Base-by-base conservation (phyloP, 2,329 filamentous ascomycete species). In the Torrubiella hemipterigena region DNA sequence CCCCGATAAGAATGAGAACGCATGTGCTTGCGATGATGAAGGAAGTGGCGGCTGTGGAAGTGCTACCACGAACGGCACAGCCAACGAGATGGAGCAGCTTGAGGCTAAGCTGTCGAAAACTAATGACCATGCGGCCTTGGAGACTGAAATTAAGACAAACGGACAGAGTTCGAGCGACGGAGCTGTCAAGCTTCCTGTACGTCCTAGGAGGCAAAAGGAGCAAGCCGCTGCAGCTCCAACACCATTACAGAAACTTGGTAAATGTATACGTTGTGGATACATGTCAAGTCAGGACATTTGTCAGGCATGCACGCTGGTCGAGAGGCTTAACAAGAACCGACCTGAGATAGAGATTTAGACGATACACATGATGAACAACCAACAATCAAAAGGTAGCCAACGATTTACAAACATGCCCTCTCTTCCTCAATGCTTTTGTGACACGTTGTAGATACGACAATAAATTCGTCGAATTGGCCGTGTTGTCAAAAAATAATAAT, bases 251-350 rank as follows among this genome's bases (percentile, higher is more conserved):
- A 77, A 77, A 11, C 69, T 95, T 43, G 84, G 89, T 2, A 78
- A 77, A 40, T 98, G 91, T 49, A 73, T 79, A 47, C 78, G 74
- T 31, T 98, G 91, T 45, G 91, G 91, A 11, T 98, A 96, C 52
- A 81, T 98, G 55, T 94, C 91, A 3, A 95, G 87, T 45, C 91
- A 98, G 55, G 72, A 74, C 18, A 73, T 95, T 23, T 98, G 91
- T 58, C 93, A 98, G 56, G 91, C 91, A 1, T 98, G 91, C 52
- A 80, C 77, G 38, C 62, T 98, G 27, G 69, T 98, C 3, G 87
- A 96, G 45, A 84, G 81, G 0, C 55, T 98, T 29, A 98, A 98
- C 51, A 95, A 91, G 57, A 78, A 77, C 42, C 61, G 73, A 37
- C 59, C 70, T 35, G 63, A 73, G 43, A 71, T 77, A 38, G 51